These are phyloP conservation scores for Candida glucosophila DNA, from an alignment of 1,139 yeast genomes.

Conservation along the genomic window DNA sequence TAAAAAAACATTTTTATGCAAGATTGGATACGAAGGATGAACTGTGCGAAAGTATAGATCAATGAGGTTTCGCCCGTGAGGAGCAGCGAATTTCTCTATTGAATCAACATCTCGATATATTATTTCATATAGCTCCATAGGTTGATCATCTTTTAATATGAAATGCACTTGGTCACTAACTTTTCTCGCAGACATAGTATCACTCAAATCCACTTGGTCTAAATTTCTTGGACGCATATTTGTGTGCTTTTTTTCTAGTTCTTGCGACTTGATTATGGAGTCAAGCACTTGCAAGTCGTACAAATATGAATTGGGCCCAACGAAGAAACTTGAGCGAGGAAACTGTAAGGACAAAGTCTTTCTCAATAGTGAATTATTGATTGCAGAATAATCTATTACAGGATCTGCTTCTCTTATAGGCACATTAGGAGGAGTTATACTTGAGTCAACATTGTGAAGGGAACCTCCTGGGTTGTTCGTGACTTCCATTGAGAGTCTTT, in stretches of 20 bases:
- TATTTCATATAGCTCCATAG: slow-evolving; percentile 50
- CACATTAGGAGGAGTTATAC: slow-evolving; percentile 40
- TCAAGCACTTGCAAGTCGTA: slow-evolving; percentile 54
- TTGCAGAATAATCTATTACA: slow-evolving; percentile 45
- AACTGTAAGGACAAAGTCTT: slow-evolving; percentile 48
- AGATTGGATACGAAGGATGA: slow-evolving; percentile 71
- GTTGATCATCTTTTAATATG: slow-evolving; percentile 62
- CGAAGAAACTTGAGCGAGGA: slow-evolving; percentile 69
- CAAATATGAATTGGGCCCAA: slow-evolving; percentile 63
- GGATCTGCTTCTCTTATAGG: slow-evolving; percentile 47
- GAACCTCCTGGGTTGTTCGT: not conserved
- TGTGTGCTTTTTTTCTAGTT: slow-evolving; percentile 6
- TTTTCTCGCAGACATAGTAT: slow-evolving; percentile 52
- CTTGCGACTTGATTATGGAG: slow-evolving; percentile 27
- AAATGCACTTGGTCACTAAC: slow-evolving; percentile 62
- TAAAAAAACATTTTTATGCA: slow-evolving; percentile 67
- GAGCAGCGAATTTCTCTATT: slow-evolving; percentile 65
- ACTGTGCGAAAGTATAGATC: slow-evolving; percentile 67
- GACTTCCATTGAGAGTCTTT: slow-evolving; percentile 5
- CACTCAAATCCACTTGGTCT: slow-evolving; percentile 58
- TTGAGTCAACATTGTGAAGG: not conserved
- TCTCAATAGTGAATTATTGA: slow-evolving; percentile 38
- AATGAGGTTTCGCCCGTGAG: slow-evolving; percentile 66
- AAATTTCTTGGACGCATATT: slow-evolving; percentile 22
- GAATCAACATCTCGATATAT: slow-evolving; percentile 65